phyloP scores from a whole-genome alignment of 2,329 filamentous ascomycete genomes.

The Davidsoniella eucalypti region DNA sequence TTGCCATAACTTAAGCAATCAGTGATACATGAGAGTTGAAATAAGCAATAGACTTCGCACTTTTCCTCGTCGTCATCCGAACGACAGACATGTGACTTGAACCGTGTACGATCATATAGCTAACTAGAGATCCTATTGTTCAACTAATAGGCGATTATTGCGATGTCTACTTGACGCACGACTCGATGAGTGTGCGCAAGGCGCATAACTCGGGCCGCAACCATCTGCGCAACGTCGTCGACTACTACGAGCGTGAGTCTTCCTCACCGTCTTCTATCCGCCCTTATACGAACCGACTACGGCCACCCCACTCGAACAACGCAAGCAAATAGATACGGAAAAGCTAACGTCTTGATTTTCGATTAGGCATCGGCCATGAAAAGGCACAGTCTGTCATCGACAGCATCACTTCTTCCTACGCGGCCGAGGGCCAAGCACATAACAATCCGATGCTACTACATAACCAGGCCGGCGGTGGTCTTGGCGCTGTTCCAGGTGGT shows the following conservation, averaged over 20 bases:
- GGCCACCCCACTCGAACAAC: no score
- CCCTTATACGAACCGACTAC: background rate
- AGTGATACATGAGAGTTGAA: no score
- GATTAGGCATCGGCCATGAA: conserved; percentile 83
- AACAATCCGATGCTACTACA: conserved; percentile 70
- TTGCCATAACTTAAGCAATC: no score
- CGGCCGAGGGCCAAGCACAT: conserved; percentile 75
- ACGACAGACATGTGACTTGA: no score
- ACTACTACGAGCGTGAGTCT: conserved; percentile 82
- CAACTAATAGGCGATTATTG: conserved; percentile 65
- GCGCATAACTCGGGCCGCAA: conserved; percentile 95
- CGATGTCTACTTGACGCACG: conserved; percentile 99
- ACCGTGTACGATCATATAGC: no score
- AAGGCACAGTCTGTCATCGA: conserved; percentile 98
- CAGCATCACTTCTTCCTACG: conserved; percentile 90
- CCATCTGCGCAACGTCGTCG: conserved; percentile 90
- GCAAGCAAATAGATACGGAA: background rate
- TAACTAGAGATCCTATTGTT: no score
- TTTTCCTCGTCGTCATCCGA: no score
- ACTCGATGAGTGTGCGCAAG: conserved; percentile 98
- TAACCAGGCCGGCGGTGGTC: conserved; percentile 42
- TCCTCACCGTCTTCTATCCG: background rate
- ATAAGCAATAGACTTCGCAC: no score
- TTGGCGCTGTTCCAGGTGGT: conserved; percentile 16
- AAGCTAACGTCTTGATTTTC: background rate